Evolutionary conservation across 164 flowering plant genomes (phyloP).

Genomic region (Dillenia turbinata): DNA sequence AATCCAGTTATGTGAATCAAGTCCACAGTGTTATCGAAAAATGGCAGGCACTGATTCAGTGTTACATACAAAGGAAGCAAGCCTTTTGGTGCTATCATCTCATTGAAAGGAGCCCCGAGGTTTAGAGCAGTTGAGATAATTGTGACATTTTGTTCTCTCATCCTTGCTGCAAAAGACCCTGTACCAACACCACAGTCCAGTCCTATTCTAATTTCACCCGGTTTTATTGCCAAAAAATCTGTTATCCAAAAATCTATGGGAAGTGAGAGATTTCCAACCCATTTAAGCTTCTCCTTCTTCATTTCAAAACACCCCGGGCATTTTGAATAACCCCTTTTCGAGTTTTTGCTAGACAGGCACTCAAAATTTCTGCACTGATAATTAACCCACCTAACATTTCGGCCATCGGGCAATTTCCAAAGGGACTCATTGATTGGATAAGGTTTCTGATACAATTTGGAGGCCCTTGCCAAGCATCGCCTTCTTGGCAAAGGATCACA

Average conservation of each 20-base stretch:
- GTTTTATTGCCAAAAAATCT: conserved; percentile 69
- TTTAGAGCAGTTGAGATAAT: conserved; percentile 76
- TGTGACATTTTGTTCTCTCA: conserved; percentile 79
- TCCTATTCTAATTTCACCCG: conserved; percentile 78
- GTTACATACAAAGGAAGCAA: conserved; percentile 72
- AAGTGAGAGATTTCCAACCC: conserved; percentile 58
- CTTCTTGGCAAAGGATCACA: conserved; percentile 91
- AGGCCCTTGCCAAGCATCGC: conserved; percentile 77
- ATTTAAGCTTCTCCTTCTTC: conserved; percentile 77
- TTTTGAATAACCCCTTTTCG: conserved; percentile 57
- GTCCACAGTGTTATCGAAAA: conserved; percentile 93
- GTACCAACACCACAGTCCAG: conserved; percentile 77
- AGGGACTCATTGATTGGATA: conserved; percentile 74
- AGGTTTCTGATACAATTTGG: conserved; percentile 71
- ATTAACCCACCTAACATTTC: conserved; percentile 77
- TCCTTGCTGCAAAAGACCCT: conserved; percentile 88
- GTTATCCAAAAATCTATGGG: conserved; percentile 50
- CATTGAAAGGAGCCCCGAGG: conserved; percentile 92
- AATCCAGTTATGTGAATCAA: conserved; percentile 84
- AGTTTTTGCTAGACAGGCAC: conserved; percentile 70
- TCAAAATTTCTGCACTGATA: conserved; percentile 68
- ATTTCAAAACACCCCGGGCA: conserved; percentile 88
- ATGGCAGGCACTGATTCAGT: conserved; percentile 78
- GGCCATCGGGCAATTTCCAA: conserved; percentile 71
- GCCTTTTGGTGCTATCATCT: conserved; percentile 88